Evolutionary conservation across 805 yeast genomes (phyloP), one percentile per base, ranked within the genome.

Genomic region (Kodamaea jinghongensis): DNA sequence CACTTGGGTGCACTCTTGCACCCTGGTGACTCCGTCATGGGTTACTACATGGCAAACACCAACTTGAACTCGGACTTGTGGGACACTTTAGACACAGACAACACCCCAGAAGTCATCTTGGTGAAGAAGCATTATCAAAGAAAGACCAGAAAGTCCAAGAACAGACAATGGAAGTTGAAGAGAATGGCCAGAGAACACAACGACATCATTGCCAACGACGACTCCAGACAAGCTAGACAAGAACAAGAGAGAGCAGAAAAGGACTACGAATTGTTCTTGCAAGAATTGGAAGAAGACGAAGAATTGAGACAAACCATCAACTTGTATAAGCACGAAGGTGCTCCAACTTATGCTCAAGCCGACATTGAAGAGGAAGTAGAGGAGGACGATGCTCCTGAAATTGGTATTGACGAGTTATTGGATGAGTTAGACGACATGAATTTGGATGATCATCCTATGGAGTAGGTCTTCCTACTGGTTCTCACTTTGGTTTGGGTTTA

Each of bases 121-220:
- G 95, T 91, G 42, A 88, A 89, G 87, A 90, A 89, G 60, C 78
- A 78, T 64, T 91, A 89, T 70, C 75, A 81, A 33, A 83, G 96
- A 73, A 84, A 83, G 70, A 72, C 79, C 34, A 79, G 77, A 69
- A 83, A 79, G 70, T 67, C 77, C 49, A 83, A 83, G 77, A 78
- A 81, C 73, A 81, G 91, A 75, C 73, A 73, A 63, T 87, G 96
- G 95, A 87, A 84, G 67, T 79, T 91, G 65, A 86, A 86, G 81
- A 85, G 98, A 75, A 90, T 91, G 96, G 98, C 98, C 28, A 86
- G 76, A 58, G 98, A 93, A 67, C 95, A 90, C 68, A 78, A 79
- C 50, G 97, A 90, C 52, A 80, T 87, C 49, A 89, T 82, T 32
- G 95, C 93, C 42, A 73, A 79, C 49, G 81, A 78, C 50, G 75